These are phyloP conservation scores for Elymus sibiricus DNA, from an alignment of 176 grass and related monocot species.

Conservation along the genomic window DNA sequence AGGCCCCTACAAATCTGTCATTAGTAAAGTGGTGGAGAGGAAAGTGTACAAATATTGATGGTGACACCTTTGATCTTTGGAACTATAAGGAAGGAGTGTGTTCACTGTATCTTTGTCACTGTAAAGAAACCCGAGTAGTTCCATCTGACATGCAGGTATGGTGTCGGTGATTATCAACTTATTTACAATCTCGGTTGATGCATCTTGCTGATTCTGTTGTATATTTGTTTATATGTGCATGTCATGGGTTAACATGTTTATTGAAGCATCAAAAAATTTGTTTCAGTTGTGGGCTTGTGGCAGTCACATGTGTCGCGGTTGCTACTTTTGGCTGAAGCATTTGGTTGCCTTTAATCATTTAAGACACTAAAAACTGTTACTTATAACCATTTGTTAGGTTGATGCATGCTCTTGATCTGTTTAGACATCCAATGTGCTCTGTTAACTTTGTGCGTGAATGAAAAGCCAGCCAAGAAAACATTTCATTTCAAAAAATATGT, in stretches of 20 bases:
- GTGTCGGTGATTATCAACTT: neutral
- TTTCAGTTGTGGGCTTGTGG: neutral
- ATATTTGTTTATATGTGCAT: neutral
- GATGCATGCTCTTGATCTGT: neutral
- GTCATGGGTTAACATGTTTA: neutral
- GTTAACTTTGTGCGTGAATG: neutral
- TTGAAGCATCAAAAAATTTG: neutral
- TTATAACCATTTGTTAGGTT: neutral
- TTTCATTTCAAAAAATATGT: neutral
- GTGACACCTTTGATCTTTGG: conserved; percentile 20
- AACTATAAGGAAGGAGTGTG: conserved; percentile 32
- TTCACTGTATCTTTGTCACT: neutral
- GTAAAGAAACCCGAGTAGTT: conserved; percentile 5
- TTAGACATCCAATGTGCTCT: neutral
- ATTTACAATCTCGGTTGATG: neutral
- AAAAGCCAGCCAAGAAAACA: neutral
- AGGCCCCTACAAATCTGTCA: neutral
- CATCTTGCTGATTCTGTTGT: neutral
- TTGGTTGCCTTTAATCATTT: neutral
- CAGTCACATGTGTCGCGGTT: neutral
- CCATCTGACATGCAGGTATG: conserved; percentile 10
- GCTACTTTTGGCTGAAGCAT: neutral
- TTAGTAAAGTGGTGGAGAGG: conserved; percentile 21
- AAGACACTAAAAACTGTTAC: neutral
- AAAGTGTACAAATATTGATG: conserved; percentile 3